These are phyloP conservation scores for Uncinocarpus reesii DNA, from an alignment of 2,329 filamentous ascomycete species.

Conservation along the genomic window DNA sequence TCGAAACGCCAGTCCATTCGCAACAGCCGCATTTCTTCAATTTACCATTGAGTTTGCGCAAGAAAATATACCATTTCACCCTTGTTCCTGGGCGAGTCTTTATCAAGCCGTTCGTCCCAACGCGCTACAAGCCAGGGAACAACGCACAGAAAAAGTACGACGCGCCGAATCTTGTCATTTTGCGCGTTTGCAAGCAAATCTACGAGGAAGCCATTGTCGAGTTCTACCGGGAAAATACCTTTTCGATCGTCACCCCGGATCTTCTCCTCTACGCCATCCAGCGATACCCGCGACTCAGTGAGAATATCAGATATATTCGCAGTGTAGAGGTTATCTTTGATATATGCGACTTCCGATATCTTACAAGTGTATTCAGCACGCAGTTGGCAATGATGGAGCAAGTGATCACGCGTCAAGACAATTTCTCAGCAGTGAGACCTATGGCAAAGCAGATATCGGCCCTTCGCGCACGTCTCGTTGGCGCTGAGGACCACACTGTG, in stretches of 20 bases:
- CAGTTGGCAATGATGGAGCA: conserved; percentile 1
- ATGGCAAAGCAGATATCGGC: conserved; percentile 4
- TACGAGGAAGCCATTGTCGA: conserved; percentile 18
- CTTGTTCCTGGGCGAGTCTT: conserved; percentile 17
- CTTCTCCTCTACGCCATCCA: conserved; percentile 13
- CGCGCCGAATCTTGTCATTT: conserved; percentile 17
- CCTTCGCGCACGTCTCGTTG: not conserved
- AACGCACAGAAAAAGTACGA: conserved; percentile 9
- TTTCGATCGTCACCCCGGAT: conserved; percentile 19
- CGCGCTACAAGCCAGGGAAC: conserved; percentile 11
- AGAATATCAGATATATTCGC: conserved; percentile 17
- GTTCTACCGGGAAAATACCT: conserved; percentile 20
- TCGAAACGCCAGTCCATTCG: not conserved
- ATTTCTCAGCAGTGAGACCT: not conserved
- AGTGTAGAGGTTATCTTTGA: conserved; percentile 20
- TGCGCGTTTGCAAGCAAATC: conserved; percentile 16
- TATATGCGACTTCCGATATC: conserved; percentile 18
- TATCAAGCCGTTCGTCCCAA: conserved; percentile 18
- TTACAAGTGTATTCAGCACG: conserved; percentile 13
- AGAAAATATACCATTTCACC: conserved; percentile 18
- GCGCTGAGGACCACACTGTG: conserved; percentile 2
- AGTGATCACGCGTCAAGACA: not conserved
- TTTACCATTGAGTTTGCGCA: conserved; percentile 16
- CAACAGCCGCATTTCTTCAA: conserved; percentile 14
- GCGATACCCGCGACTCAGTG: conserved; percentile 12